Base-by-base conservation (phyloP, 441 rosid genomes). In the Corymbia calophylla region DNA sequence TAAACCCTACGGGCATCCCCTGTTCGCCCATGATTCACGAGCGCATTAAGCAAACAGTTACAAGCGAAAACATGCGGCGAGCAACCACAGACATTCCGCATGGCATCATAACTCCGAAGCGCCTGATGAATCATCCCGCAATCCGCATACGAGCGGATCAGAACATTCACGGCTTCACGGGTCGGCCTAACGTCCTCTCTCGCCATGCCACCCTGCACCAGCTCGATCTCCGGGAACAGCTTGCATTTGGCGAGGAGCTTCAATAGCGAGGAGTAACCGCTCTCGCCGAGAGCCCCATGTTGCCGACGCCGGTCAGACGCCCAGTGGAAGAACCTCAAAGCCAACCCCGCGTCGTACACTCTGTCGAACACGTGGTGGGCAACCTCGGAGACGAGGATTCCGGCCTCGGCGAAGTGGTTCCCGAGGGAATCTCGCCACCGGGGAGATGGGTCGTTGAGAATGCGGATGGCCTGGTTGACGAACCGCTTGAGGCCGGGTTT, bases 181-280 rank as follows among this genome's bases (percentile, higher is more conserved):
- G 95, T 93, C 49, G 96, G 94, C 89, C 88, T 91, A 56, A 95
- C 89, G 68, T 91, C 92, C 87, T 93, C 94, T 15, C 90, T 70
- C 81, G 90, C 93, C 93, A 97, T 93, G 55, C 68, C 89, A 17
- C 92, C 91, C 91, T 95, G 88, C 70, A 92, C 89, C 87, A 73
- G 84, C 35, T 93, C 96, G 49, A 95, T 87, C 92, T 97, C 96
- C 18, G 87, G 47, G 87, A 95, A 94, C 93, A 93, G 90, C 85
- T 93, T 88, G 73, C 85, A 93, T 90, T 94, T 94, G 48, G 97
- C 96, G 87, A 97, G 91, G 44, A 97, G 98, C 96, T 93, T 95
- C 88, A 97, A 88, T 87, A 94, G 95, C 31, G 99, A 95, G 88
- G 99, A 97, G 92, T 93, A 94, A 88, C 97, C 96, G 53, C 91